phyloP scores from a whole-genome alignment of 2,329 filamentous ascomycete genomes.

The Neopestalotiopsis rosae region DNA sequence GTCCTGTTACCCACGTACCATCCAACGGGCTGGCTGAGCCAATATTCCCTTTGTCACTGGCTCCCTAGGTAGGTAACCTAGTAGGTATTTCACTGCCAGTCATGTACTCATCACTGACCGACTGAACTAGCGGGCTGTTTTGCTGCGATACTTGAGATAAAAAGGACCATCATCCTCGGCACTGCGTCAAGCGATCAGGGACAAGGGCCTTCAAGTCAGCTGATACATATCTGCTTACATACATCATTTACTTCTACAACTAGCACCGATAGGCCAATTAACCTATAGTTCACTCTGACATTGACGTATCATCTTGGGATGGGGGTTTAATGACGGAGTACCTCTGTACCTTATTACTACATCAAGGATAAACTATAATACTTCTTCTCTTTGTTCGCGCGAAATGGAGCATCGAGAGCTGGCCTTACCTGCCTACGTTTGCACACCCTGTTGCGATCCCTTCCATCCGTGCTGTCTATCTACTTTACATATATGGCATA shows the following conservation, averaged over 20 bases:
- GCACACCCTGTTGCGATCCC: neutral
- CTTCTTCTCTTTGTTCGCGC: neutral
- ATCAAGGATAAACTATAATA: too few species aligned
- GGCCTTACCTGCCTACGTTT: neutral
- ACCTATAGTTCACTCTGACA: neutral
- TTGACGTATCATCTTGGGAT: neutral
- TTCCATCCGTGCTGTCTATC: neutral
- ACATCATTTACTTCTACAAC: neutral
- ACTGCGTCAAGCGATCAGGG: neutral
- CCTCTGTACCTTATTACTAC: neutral
- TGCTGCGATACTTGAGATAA: neutral
- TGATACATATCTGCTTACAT: neutral
- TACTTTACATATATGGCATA: neutral
- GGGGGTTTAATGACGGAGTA: neutral
- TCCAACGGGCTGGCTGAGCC: too few species aligned
- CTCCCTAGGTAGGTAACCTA: neutral
- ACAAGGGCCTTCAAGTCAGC: neutral
- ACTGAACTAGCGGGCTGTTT: neutral
- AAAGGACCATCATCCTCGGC: neutral
- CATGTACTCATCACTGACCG: neutral
- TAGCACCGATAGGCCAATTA: neutral
- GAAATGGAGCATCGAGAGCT: neutral
- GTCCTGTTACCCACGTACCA: neutral
- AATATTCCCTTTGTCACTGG: too few species aligned
- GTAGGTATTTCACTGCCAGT: neutral